These are phyloP conservation scores for Guadua angustifolia DNA, from an alignment of 176 grass and related monocot genomes.

Conservation along the genomic window DNA sequence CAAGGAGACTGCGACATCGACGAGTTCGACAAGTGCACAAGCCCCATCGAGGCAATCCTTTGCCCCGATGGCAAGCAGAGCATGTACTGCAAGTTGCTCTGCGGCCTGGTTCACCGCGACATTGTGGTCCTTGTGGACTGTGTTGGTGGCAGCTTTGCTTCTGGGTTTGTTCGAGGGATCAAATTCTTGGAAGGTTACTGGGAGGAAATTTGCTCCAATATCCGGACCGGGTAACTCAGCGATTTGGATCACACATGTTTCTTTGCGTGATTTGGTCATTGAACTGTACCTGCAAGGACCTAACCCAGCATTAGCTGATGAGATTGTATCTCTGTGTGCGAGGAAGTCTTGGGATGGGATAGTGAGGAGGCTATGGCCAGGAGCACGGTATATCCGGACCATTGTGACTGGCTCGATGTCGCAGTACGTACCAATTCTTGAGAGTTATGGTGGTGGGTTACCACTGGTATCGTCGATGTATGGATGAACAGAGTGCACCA, in stretches of 20 bases:
- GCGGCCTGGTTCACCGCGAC: slow-evolving; percentile 31
- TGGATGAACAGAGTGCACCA: slow-evolving; percentile 42
- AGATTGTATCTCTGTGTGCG: not conserved
- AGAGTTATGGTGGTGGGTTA: slow-evolving; percentile 46
- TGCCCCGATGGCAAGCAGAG: slow-evolving; percentile 54
- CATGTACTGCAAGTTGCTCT: slow-evolving; percentile 65
- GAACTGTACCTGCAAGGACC: not conserved
- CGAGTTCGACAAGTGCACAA: slow-evolving; percentile 42
- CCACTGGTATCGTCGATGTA: slow-evolving; percentile 40
- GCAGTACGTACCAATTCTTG: slow-evolving; percentile 45
- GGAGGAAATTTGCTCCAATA: slow-evolving; percentile 52
- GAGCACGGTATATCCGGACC: slow-evolving; percentile 39
- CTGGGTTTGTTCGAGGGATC: slow-evolving; percentile 38
- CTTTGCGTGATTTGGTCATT: not conserved
- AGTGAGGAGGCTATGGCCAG: slow-evolving; percentile 41
- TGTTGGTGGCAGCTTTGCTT: slow-evolving; percentile 42
- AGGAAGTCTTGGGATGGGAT: slow-evolving; percentile 47
- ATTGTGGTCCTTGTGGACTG: slow-evolving; percentile 20
- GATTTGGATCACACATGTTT: slow-evolving; percentile 33
- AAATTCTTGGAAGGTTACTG: slow-evolving; percentile 49
- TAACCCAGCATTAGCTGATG: slow-evolving; percentile 22
- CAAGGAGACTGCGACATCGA: slow-evolving; percentile 35
- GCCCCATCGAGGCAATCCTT: slow-evolving; percentile 45
- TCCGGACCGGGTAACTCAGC: slow-evolving; percentile 33
- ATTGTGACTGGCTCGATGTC: slow-evolving; percentile 53